These are phyloP conservation scores for Diaporthe velutina DNA, from an alignment of 2,329 filamentous ascomycete genomes.

Conservation along the genomic window DNA sequence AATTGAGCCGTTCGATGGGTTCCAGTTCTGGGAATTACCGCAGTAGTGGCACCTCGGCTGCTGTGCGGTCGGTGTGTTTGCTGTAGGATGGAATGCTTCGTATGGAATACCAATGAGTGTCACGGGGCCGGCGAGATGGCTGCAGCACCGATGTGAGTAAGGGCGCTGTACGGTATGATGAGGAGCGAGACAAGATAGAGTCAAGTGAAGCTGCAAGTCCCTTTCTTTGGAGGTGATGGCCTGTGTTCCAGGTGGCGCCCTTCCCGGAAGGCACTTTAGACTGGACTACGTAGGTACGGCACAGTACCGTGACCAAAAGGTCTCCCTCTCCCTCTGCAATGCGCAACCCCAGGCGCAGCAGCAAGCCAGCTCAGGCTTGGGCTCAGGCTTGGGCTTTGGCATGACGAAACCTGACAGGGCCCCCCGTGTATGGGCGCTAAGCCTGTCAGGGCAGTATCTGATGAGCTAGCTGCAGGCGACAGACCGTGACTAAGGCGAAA, in stretches of 20 bases:
- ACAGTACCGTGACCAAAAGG: conserved; percentile 3
- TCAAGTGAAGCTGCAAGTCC: conserved; percentile 27
- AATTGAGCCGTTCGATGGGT: conserved; percentile 39
- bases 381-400: conserved; percentile 18
- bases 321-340: neutral
- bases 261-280: conserved; percentile 15
- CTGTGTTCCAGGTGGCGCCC: conserved; percentile 26
- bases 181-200: neutral
- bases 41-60: conserved; percentile 36
- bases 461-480: conserved; percentile 13
- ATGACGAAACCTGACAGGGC: conserved; percentile 32
- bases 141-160: conserved; percentile 5
- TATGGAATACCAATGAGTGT: conserved; percentile 22
- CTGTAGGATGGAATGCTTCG: conserved; percentile 24
- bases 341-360: conserved; percentile 23
- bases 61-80: conserved; percentile 25
- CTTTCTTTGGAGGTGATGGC: conserved; percentile 24
- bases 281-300: neutral
- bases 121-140: neutral
- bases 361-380: conserved; percentile 23
- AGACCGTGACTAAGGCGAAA: conserved; percentile 17
- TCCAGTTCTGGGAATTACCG: conserved; percentile 40
- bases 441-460: conserved; percentile 20
- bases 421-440: neutral
- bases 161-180: conserved; percentile 16